These are phyloP conservation scores for Mycena filopes DNA, from an alignment of 768 basidiomycete genomes.

Conservation along the genomic window DNA sequence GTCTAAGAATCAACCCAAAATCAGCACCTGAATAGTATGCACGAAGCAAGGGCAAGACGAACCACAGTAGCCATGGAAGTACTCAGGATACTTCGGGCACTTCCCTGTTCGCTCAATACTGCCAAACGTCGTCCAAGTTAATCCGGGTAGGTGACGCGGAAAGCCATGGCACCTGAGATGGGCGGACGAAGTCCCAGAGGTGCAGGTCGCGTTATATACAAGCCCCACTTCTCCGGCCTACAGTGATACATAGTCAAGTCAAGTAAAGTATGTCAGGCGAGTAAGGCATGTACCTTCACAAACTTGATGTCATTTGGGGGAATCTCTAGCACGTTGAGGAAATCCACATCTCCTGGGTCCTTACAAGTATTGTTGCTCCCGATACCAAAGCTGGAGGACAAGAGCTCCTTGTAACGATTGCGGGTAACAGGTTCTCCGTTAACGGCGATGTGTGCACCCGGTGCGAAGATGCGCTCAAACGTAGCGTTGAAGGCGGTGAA, in stretches of 20 bases:
- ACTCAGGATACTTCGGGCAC: neutral
- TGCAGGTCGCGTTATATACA: neutral
- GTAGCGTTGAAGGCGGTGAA: neutral
- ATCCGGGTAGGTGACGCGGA: neutral
- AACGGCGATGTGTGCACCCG: neutral
- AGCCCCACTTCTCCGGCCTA: neutral
- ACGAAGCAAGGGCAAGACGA: neutral
- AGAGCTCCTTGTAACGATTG: neutral
- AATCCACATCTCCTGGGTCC: neutral
- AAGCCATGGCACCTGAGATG: neutral
- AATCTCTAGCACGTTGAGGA: neutral
- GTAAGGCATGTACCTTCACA: neutral
- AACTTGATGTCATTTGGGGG: neutral
- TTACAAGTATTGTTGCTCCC: neutral
- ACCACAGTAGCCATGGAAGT: neutral
- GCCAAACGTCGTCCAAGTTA: too few relatives aligned
- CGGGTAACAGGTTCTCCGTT: neutral
- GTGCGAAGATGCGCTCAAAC: neutral
- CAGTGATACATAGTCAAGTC: neutral
- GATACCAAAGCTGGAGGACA: neutral
- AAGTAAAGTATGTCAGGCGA: neutral
- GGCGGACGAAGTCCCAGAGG: neutral
- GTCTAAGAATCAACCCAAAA: too few relatives aligned
- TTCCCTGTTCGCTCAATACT: neutral
- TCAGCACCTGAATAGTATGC: too few relatives aligned